Base-by-base conservation (phyloP, 495 filamentous ascomycete genomes). In the Lophium mytilinum region DNA sequence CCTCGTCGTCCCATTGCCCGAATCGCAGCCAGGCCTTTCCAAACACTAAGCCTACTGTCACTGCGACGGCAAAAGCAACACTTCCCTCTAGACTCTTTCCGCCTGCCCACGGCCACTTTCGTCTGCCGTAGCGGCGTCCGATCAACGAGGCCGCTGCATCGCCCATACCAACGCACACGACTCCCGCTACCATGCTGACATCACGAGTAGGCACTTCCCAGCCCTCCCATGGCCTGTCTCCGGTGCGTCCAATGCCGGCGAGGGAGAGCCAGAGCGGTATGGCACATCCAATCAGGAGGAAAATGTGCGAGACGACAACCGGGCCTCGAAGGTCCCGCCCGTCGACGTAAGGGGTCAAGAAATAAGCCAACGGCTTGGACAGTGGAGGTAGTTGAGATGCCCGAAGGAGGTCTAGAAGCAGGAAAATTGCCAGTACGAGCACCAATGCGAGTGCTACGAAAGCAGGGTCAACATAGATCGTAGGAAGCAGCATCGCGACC, bases 21-120 rank as follows among this genome's bases (percentile, higher is more conserved):
- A 87, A 51, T 36, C 71, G 69, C 60, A 96, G 75, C 92, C 91
- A 96, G 21, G 73, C 62, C 63, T 84, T 86, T 36, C 84, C 87
- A n/a, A 78, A 69, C 48, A 83, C 68, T 53, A 96, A 72, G 1
- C 92, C 94, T 24, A 77, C 55, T 41, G 82, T 82, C 19, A 97
- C 93, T 5, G 91, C 90, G 17, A 72, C 71, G 7, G 83, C 84
- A 71, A 99, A 97, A 14, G 93, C 93, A 21, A 84, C 60, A 61
- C 88, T 93, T 21, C 93, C 93, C 71, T 97, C 91, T 1, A 98
- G 73, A 50, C 89, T 96, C 72, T 97, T 99, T 3, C 90, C 93
- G 12, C 93, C 93, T 30, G 87, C 86, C 93, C 93, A 99, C 45
- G 90, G 80, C 93, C 93, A 99, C 77, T 96, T 96, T 11, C 80